These are phyloP conservation scores for Pseudogymnoascus sp. DNA, from an alignment of 2,329 filamentous ascomycete species.

Conservation along the genomic window DNA sequence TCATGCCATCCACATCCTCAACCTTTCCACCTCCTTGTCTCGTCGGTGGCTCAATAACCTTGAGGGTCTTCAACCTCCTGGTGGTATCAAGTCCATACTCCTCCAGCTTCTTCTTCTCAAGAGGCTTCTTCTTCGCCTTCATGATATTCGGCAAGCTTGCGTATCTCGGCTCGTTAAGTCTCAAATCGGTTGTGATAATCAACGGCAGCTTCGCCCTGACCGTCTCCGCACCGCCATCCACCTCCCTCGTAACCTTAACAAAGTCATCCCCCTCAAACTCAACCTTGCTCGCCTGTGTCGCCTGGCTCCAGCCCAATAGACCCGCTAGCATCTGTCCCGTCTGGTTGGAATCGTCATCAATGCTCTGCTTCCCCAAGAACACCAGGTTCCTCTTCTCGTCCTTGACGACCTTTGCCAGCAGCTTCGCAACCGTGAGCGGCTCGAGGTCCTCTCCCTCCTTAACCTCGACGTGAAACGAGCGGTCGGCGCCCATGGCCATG, in stretches of 20 bases:
- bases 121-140: constrained; percentile 99
- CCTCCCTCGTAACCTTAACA: constrained; percentile 78
- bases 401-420: constrained; percentile 71
- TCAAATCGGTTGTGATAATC: constrained; percentile 89
- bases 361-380: constrained; percentile 93
- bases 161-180: constrained; percentile 91
- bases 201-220: constrained; percentile 77
- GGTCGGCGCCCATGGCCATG: constrained; percentile 98
- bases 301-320: constrained; percentile 84
- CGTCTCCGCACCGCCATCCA: constrained; percentile 92
- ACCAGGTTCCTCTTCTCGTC: constrained; percentile 86
- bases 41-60: constrained; percentile 78
- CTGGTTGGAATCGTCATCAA: constrained; percentile 92
- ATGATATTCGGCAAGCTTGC: constrained; percentile 97
- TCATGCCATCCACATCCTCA: constrained; percentile 90
- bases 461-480: constrained; percentile 77
- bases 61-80: constrained; percentile 77
- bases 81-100: constrained; percentile 73
- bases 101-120: constrained; percentile 81
- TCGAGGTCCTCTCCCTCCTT: constrained; percentile 71
- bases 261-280: constrained; percentile 60
- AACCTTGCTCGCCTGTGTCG: constrained; percentile 84
- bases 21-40: constrained; percentile 95
- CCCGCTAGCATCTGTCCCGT: constrained; percentile 98
- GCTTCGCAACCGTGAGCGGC: constrained; percentile 85